These are phyloP conservation scores for Nicotiana obtusifolia DNA, from an alignment of 257 asterid genomes.

Conservation along the genomic window DNA sequence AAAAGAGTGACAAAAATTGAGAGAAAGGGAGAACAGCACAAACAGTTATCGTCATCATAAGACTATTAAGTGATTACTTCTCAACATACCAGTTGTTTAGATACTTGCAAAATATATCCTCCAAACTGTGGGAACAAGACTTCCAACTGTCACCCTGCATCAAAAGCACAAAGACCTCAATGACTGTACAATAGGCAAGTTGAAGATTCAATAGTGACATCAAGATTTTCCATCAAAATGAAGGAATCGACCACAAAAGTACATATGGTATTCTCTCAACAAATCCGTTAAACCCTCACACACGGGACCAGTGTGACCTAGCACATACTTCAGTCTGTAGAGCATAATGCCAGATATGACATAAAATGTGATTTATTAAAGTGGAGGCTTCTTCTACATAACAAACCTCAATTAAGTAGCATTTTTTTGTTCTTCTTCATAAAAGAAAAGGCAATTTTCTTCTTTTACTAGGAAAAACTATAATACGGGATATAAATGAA, in stretches of 20 bases:
- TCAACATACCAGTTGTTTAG: constrained; percentile 43
- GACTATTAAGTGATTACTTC: background rate
- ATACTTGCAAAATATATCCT: constrained; percentile 48
- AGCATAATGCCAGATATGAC: background rate
- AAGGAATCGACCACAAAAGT: background rate
- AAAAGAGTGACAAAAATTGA: no score
- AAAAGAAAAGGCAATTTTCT: background rate
- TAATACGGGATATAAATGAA: background rate
- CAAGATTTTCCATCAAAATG: background rate
- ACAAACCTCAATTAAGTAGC: background rate
- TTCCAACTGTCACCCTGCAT: constrained; percentile 65
- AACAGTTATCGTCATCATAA: background rate
- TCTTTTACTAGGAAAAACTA: background rate
- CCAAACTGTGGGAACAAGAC: constrained; percentile 51
- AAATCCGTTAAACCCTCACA: background rate
- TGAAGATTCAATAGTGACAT: background rate
- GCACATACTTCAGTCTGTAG: background rate
- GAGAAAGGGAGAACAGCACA: no score
- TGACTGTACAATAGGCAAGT: background rate
- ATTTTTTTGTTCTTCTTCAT: background rate
- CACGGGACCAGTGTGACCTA: background rate
- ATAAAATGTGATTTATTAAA: background rate
- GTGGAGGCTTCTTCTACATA: background rate
- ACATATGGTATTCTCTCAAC: background rate
- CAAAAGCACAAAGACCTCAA: constrained; percentile 2